Conservation (phyloP, 257 asterid genomes). For the Plantago ovata region DNA sequence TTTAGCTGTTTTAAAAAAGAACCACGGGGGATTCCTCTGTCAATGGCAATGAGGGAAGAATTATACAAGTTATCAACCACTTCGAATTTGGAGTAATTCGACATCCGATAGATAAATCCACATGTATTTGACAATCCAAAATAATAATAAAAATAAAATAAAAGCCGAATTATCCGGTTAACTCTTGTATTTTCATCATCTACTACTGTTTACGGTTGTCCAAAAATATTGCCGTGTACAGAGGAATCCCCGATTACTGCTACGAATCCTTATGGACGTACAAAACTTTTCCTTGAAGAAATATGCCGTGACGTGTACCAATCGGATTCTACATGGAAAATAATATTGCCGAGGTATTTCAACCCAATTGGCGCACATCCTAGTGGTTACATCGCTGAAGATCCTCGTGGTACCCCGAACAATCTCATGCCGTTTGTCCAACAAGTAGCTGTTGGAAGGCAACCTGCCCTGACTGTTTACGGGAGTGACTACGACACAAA, state of each 20-base stretch:
- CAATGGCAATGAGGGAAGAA: too few species aligned
- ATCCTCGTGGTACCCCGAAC: constrained; percentile 91
- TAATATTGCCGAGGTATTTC: constrained; percentile 87
- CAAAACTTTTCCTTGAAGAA: constrained; percentile 97
- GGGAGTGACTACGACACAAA: constrained; percentile 78
- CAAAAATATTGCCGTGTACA: constrained; percentile 88
- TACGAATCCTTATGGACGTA: constrained; percentile 81
- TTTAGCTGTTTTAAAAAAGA: too few species aligned
- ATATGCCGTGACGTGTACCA: constrained; percentile 72
- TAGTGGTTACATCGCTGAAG: constrained; percentile 92
- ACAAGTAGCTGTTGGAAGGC: constrained; percentile 98
- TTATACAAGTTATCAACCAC: too few species aligned
- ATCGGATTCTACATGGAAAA: constrained; percentile 85
- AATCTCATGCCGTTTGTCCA: constrained; percentile 98
- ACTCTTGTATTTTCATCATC: constrained; percentile 98
- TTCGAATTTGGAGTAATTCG: too few species aligned
- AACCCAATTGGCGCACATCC: constrained; percentile 98
- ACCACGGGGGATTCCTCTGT: too few species aligned
- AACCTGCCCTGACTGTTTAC: constrained; percentile 70
- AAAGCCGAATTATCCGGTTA: too few species aligned
- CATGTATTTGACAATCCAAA: too few species aligned
- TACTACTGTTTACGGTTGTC: constrained; percentile 96
- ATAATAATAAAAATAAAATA: too few species aligned
- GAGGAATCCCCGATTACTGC: constrained; percentile 78
- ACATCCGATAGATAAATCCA: too few species aligned